Conservation (phyloP, 768 basidiomycete genomes). For the Lactarius akahatsu region DNA sequence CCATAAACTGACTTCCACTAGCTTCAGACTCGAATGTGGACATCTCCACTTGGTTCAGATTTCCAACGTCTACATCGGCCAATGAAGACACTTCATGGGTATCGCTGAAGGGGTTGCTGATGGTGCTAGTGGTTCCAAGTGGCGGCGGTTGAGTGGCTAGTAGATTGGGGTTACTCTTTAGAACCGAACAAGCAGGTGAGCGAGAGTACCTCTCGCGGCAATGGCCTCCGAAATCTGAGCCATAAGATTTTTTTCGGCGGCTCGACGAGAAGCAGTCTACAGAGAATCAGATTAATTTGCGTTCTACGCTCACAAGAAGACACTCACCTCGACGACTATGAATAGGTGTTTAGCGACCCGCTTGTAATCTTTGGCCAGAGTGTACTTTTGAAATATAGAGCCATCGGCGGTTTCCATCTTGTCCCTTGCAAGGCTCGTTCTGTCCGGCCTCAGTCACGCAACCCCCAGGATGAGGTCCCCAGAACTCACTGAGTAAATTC, state of each 20-base stretch:
- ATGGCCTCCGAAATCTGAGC: background rate
- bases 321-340: background rate
- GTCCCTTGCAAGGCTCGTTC: background rate
- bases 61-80: background rate
- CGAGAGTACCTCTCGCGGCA: background rate
- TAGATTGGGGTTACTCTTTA: background rate
- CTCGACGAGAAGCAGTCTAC: constrained; percentile 4
- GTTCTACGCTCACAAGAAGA: background rate
- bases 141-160: background rate
- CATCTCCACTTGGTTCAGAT: constrained; percentile 8
- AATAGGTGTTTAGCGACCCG: background rate
- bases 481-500: background rate
- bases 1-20: background rate
- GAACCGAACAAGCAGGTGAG: background rate
- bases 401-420: background rate
- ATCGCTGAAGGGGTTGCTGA: constrained; percentile 4
- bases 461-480: background rate
- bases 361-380: background rate
- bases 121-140: background rate
- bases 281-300: background rate
- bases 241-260: background rate
- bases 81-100: background rate
- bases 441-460: background rate
- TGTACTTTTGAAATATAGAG: background rate
- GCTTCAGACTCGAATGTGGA: background rate